phyloP scores from a whole-genome alignment of 441 rosid genomes.

The Gossypium davidsonii region DNA sequence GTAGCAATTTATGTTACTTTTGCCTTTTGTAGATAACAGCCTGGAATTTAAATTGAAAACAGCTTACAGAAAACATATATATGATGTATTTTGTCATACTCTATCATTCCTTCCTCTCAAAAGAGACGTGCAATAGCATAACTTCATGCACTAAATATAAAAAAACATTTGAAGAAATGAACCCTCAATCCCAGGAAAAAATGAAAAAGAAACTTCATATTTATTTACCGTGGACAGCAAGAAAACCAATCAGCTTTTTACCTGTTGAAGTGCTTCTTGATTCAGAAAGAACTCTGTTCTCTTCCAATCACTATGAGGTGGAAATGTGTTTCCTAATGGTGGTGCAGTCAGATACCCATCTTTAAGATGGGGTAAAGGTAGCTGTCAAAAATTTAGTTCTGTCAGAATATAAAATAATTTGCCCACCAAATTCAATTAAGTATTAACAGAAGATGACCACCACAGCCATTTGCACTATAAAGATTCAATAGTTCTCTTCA shows the following conservation, averaged over 20 bases:
- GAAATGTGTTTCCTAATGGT: slow-evolving; percentile 65
- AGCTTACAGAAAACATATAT: not conserved
- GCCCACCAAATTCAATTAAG: not conserved
- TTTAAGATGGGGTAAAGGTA: slow-evolving; percentile 88
- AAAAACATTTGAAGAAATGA: not conserved
- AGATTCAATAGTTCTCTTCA: not conserved
- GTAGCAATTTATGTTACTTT: not conserved
- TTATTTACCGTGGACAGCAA: not conserved
- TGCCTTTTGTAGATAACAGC: not conserved
- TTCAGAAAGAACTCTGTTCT: slow-evolving; percentile 68
- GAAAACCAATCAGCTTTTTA: slow-evolving; percentile 22
- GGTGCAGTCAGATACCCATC: slow-evolving; percentile 82
- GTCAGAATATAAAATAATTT: slow-evolving; percentile 17
- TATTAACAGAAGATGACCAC: not conserved
- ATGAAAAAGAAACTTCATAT: not conserved
- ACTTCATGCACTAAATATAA: not conserved
- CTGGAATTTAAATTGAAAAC: not conserved
- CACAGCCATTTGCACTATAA: not conserved
- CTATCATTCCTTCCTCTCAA: not conserved
- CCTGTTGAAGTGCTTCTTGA: slow-evolving; percentile 90
- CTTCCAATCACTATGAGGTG: slow-evolving; percentile 91
- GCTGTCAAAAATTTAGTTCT: slow-evolving; percentile 39
- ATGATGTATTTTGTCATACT: not conserved
- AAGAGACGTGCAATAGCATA: not conserved
- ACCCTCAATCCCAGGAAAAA: not conserved